These are phyloP conservation scores for Solanum clarkiae DNA, from an alignment of 257 asterid species.

Conservation along the genomic window DNA sequence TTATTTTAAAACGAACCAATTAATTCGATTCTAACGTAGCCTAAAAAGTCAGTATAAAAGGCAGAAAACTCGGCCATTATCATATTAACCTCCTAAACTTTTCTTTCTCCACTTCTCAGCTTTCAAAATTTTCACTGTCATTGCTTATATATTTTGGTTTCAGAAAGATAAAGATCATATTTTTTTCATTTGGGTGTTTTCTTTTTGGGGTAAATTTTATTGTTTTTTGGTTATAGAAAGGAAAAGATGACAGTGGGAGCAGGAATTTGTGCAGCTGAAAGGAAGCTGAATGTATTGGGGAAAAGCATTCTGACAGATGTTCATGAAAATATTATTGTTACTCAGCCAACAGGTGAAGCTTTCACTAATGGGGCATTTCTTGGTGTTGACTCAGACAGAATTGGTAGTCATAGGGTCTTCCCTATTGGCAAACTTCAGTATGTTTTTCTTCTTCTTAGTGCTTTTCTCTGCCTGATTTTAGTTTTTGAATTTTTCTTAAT, in stretches of 20 bases:
- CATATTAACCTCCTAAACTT: not conserved
- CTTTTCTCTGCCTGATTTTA: not conserved
- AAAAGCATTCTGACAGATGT: constrained; percentile 48
- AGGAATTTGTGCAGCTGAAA: constrained; percentile 43
- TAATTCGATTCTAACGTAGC: not conserved
- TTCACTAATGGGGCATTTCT: constrained; percentile 61
- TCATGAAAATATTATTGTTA: constrained; percentile 35
- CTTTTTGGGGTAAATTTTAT: not conserved
- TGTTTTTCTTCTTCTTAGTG: constrained; percentile 1
- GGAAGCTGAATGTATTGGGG: constrained; percentile 58
- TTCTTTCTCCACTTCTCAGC: not conserved
- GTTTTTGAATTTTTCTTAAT: not conserved
- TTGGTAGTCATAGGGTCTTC: constrained; percentile 60
- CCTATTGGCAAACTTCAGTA: constrained; percentile 76
- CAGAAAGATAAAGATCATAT: not conserved
- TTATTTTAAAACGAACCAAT: not conserved
- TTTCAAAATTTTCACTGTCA: not conserved
- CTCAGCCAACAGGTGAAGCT: constrained; percentile 58
- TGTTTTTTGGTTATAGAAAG: not conserved
- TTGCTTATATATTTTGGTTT: not conserved
- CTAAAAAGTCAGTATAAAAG: not conserved
- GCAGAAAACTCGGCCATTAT: not conserved
- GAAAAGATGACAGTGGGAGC: constrained; percentile 29
- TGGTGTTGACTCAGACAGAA: constrained; percentile 61
- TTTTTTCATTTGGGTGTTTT: not conserved